Base-by-base conservation (phyloP, 2,329 filamentous ascomycete genomes). In the Beauveria sp. region DNA sequence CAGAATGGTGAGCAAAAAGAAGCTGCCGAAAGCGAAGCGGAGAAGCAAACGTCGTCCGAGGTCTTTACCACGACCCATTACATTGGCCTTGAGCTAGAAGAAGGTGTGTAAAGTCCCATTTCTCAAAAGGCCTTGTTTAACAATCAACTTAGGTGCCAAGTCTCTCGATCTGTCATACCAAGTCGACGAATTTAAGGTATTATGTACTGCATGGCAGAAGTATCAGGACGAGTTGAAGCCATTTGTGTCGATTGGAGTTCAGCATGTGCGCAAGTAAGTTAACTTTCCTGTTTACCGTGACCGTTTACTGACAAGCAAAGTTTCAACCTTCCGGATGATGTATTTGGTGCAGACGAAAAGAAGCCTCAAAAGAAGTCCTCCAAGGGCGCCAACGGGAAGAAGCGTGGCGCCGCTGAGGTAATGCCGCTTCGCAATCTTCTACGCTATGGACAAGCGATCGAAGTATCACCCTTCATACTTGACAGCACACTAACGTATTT, bases 11-110 rank as follows among this genome's bases (percentile, higher is more conserved):
- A 81, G 67, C 79, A 78, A 38, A 77, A 81, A 62, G 79, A 78
- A 12, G 80, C 77, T 3, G 78, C 84, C 63, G 77, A 70, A 5
- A 71, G 74, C 49, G 74, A 77, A 59, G 75, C 73, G 2, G 78
- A 81, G 64, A 80, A 52, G 46, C 50, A 64, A 22, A 66, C 46
- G 18, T 45, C 64, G 18, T 71, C 68, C 49, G 78, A 80, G 61
- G 78, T 98, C 30, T 96, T 90, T 72, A 98, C 93, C 0, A 92
- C 91, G 26, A 97, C 93, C 1, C 93, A 93, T 73, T 99, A 98
- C 71, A 91, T 99, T 70, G 95, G 95, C 42, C 81, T 98, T 53
- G 89, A 93, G 68, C 77, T 97, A 60, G 81, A 82, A 43, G 83
- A 87, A 78, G 88, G 90, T 91, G 81, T 72, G 84, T 77, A 16